A percentile compares a stretch with the other conserved stretches of the same genome.
Conservation (phyloP, 2,329 filamentous ascomycete species). For the Cercospora berteroae region DNA sequence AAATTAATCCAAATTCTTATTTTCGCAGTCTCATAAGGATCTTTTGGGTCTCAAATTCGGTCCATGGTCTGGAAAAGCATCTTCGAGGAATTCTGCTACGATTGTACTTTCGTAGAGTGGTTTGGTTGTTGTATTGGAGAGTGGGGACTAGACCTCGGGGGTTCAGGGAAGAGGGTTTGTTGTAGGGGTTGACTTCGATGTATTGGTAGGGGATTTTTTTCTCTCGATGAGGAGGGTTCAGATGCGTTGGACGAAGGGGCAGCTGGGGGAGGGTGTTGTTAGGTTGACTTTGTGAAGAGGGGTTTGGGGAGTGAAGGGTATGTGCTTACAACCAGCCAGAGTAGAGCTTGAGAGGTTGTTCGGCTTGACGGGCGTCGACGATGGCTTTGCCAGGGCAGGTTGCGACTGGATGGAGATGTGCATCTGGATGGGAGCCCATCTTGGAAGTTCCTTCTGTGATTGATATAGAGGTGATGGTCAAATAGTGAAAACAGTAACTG, state of each 20-base stretch:
- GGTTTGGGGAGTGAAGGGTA: not conserved
- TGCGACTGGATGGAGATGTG: constrained; percentile 46
- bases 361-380: constrained; percentile 35
- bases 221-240: constrained; percentile 73
- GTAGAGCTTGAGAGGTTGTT: constrained; percentile 37
- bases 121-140: constrained; percentile 53
- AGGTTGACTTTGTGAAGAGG: too few species aligned
- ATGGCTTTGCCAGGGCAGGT: constrained; percentile 45
- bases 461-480: not conserved
- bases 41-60: constrained; percentile 57
- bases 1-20: constrained; percentile 74
- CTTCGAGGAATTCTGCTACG: constrained; percentile 73
- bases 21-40: constrained; percentile 63
- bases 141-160: constrained; percentile 75
- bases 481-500: not conserved
- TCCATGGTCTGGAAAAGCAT: constrained; percentile 58
- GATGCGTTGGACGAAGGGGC: constrained; percentile 63
- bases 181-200: constrained; percentile 73
- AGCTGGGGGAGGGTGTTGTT: too few species aligned
- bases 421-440: constrained; percentile 40
- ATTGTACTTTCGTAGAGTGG: constrained; percentile 71
- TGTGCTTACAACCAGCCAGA: constrained; percentile 36
- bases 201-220: constrained; percentile 69
- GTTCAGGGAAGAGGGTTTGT: constrained; percentile 69
- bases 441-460: not conserved